Conservation (phyloP, 345 rosid species). For the Aethionema arabicum region DNA sequence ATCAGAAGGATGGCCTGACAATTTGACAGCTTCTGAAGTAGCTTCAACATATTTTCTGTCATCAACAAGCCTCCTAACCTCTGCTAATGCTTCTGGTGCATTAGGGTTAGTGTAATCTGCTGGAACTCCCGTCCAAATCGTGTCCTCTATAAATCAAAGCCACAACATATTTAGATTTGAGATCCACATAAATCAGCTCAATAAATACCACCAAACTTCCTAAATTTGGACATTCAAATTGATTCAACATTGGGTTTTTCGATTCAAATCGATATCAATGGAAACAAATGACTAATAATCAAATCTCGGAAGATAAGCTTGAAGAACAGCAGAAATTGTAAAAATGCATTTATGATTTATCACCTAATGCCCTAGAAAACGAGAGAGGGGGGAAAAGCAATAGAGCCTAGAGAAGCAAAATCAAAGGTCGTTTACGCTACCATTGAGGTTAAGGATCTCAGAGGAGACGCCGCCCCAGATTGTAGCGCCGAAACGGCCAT, state of each 20-base stretch:
- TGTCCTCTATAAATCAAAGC: slow-evolving; percentile 57
- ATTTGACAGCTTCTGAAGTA: slow-evolving; percentile 56
- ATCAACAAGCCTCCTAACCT: slow-evolving; percentile 72
- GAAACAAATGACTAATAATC: slow-evolving; percentile 2
- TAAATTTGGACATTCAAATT: neutral
- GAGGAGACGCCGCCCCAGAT: slow-evolving; percentile 82
- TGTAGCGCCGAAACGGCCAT: slow-evolving; percentile 94
- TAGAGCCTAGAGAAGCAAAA: neutral
- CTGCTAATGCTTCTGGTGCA: slow-evolving; percentile 59
- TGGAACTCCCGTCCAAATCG: slow-evolving; percentile 86
- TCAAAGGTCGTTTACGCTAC: slow-evolving; percentile 37
- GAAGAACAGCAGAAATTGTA: slow-evolving; percentile 17
- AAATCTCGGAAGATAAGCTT: neutral
- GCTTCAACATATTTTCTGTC: slow-evolving; percentile 63
- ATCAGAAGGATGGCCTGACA: slow-evolving; percentile 66
- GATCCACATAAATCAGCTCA: slow-evolving; percentile 3
- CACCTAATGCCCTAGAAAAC: slow-evolving; percentile 15
- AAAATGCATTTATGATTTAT: slow-evolving; percentile 28
- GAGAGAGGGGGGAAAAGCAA: neutral
- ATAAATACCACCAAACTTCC: neutral
- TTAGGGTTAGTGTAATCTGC: slow-evolving; percentile 62
- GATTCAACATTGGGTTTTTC: neutral
- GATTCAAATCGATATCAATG: neutral
- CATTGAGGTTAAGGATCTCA: slow-evolving; percentile 74
- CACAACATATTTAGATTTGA: neutral